A percentile compares a stretch with the other conserved stretches of the same genome.
Conservation (phyloP, 805 yeast species). For the Ogataea glucozyma region DNA sequence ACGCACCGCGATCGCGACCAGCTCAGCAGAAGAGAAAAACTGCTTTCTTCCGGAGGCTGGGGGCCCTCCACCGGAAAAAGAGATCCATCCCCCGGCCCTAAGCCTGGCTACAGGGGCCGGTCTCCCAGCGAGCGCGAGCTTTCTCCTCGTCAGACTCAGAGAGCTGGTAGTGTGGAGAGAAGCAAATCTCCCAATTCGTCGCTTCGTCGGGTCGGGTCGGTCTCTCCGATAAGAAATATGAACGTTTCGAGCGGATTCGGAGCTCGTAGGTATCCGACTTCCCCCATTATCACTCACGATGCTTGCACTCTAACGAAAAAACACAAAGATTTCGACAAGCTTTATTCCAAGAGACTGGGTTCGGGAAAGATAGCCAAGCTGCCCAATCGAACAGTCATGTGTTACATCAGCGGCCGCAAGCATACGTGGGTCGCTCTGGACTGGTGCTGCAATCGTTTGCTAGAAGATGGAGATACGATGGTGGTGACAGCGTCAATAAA, state of each 20-base stretch:
- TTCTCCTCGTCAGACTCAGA: conserved; percentile 17
- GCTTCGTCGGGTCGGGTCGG: conserved; percentile 20
- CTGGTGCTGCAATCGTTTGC: conserved; percentile 56
- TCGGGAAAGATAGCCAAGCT: conserved; percentile 37
- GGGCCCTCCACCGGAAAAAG: conserved; percentile 21
- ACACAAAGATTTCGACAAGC: conserved; percentile 48
- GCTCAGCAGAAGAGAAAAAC: conserved; percentile 11
- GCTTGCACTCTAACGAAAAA: conserved; percentile 46
- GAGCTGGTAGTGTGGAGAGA: conserved; percentile 18
- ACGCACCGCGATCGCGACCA: conserved; percentile 15
- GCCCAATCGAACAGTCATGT: conserved; percentile 56
- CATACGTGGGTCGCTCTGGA: conserved; percentile 86
- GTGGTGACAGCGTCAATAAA: conserved; percentile 58
- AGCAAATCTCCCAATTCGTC: conserved; percentile 25
- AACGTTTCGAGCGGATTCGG: conserved; percentile 9
- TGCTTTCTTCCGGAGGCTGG: conserved; percentile 28
- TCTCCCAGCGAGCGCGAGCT: conserved; percentile 22
- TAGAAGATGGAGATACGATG: conserved; percentile 66
- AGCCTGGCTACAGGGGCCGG: conserved; percentile 18
- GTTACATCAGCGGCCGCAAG: conserved; percentile 66
- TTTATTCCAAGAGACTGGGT: conserved; percentile 42
- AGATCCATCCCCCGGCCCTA: conserved; percentile 26
- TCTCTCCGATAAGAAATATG: conserved; percentile 23
- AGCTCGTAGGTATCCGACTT: conserved; percentile 34
- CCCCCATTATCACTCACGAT: conserved; percentile 41